Conservation (phyloP, 2,329 filamentous ascomycete species). For the Trichoderma sp. region DNA sequence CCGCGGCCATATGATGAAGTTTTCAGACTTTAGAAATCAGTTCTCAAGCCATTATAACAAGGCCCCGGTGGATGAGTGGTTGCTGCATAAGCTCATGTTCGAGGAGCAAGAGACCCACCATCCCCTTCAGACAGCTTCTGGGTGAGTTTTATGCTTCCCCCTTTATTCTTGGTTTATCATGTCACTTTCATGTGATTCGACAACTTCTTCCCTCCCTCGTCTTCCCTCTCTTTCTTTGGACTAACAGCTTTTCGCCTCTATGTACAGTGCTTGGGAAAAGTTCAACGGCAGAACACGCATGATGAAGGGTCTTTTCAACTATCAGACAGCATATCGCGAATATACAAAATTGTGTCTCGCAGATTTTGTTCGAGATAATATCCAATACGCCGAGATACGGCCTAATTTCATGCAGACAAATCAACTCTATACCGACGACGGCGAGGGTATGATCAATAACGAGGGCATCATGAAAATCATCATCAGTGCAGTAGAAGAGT, state of each 20-base stretch:
- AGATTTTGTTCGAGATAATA: constrained; percentile 61
- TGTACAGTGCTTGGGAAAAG: constrained; percentile 51
- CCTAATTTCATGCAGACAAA: constrained; percentile 67
- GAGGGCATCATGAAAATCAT: constrained; percentile 58
- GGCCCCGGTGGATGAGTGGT: constrained; percentile 45
- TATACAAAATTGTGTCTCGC: constrained; percentile 61
- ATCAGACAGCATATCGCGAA: constrained; percentile 57
- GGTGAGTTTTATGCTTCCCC: constrained; percentile 41
- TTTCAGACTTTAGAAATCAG: constrained; percentile 39
- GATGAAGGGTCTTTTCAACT: constrained; percentile 71
- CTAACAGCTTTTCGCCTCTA: neutral
- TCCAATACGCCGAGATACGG: constrained; percentile 69
- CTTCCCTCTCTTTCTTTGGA: no score
- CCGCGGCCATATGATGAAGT: constrained; percentile 43
- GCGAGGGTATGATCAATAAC: constrained; percentile 51
- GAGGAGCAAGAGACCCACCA: constrained; percentile 58
- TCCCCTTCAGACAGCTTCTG: constrained; percentile 46
- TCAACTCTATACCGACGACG: constrained; percentile 58
- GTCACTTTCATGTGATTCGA: neutral
- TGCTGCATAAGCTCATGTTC: constrained; percentile 61
- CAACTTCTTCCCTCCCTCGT: neutral
- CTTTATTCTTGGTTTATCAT: neutral
- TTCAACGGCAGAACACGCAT: constrained; percentile 69
- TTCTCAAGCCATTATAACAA: constrained; percentile 31
- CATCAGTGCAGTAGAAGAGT: no score